These are phyloP conservation scores for Globisporangium mamillatum DNA, from an alignment of 352 stramenopile species.

Conservation along the genomic window DNA sequence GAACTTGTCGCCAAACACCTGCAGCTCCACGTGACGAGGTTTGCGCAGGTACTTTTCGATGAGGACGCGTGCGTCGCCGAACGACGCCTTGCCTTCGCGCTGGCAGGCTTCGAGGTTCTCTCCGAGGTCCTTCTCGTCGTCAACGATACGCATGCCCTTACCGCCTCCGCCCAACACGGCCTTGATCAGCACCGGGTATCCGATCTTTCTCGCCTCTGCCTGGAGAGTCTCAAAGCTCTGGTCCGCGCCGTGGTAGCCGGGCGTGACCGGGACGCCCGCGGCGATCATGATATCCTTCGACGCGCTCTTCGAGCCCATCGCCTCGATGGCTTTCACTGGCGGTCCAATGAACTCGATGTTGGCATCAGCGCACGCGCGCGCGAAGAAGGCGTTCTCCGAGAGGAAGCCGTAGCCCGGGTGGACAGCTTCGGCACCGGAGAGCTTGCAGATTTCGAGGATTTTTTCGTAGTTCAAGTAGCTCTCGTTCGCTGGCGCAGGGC, in stretches of 20 bases:
- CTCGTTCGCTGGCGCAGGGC: slow-evolving; percentile 61
- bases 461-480: slow-evolving; percentile 80
- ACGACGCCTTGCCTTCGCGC: slow-evolving; percentile 84
- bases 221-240: slow-evolving; percentile 78
- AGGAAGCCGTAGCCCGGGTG: slow-evolving; percentile 92
- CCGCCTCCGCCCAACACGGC: slow-evolving; percentile 88
- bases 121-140: slow-evolving; percentile 76
- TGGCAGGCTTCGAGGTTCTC: slow-evolving; percentile 83
- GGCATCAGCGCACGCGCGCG: slow-evolving; percentile 56
- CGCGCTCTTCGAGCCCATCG: slow-evolving; percentile 92
- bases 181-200: slow-evolving; percentile 93
- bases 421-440: slow-evolving; percentile 72
- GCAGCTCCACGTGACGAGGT: slow-evolving; percentile 91
- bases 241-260: slow-evolving; percentile 90
- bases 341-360: slow-evolving; percentile 91
- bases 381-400: slow-evolving; percentile 86
- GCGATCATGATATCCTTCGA: slow-evolving; percentile 92
- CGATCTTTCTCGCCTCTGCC: slow-evolving; percentile 80
- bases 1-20: slow-evolving; percentile 91
- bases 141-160: slow-evolving; percentile 92
- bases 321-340: slow-evolving; percentile 78
- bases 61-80: slow-evolving; percentile 89
- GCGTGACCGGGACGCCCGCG: slow-evolving; percentile 83
- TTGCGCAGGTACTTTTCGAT: slow-evolving; percentile 91
- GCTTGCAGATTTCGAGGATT: slow-evolving; percentile 68